These are phyloP conservation scores for Trypanosoma congolense DNA, from an alignment of 208 protist species.

Conservation along the genomic window DNA sequence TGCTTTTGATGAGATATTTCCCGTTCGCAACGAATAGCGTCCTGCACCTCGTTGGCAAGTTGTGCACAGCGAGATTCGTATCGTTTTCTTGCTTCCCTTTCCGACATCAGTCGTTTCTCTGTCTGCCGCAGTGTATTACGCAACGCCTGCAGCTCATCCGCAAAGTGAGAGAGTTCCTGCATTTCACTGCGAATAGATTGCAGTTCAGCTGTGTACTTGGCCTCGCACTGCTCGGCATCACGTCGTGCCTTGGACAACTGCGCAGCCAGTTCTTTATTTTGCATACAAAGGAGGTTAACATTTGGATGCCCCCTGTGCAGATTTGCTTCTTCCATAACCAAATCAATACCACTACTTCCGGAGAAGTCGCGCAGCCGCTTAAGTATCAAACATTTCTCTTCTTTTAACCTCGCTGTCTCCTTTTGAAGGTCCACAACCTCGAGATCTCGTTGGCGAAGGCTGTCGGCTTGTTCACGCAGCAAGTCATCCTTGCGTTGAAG, in stretches of 20 bases:
- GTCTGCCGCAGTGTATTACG: conserved; percentile 1
- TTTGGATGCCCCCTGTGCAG: conserved; percentile 9
- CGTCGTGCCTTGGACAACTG: conserved; percentile 7
- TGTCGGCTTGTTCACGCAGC: conserved; percentile 18
- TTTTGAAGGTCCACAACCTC: conserved; percentile 13
- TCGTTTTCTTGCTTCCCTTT: background rate
- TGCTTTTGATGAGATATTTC: conserved; percentile 2
- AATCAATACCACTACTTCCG: too few relatives aligned
- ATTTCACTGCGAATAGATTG: conserved; percentile 18
- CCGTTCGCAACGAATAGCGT: conserved; percentile 12
- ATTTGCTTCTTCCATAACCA: too few relatives aligned
- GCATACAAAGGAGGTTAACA: conserved; percentile 1
- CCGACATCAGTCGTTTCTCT: conserved; percentile 3
- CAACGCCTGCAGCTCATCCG: conserved; percentile 7
- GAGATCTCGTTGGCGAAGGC: conserved; percentile 8
- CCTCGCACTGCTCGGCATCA: conserved; percentile 6
- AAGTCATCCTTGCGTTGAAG: conserved; percentile 32
- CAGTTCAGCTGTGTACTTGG: conserved; percentile 12
- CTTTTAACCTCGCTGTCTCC: conserved; percentile 33
- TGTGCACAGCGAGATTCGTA: conserved; percentile 12
- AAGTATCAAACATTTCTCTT: conserved; percentile 35
- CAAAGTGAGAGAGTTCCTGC: conserved; percentile 12
- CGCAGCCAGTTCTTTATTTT: conserved; percentile 15
- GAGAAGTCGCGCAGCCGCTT: conserved; percentile 18
- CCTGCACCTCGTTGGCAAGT: conserved; percentile 9